Base-by-base conservation (phyloP, 2,329 filamentous ascomycete species). In the Esteya vermicola region DNA sequence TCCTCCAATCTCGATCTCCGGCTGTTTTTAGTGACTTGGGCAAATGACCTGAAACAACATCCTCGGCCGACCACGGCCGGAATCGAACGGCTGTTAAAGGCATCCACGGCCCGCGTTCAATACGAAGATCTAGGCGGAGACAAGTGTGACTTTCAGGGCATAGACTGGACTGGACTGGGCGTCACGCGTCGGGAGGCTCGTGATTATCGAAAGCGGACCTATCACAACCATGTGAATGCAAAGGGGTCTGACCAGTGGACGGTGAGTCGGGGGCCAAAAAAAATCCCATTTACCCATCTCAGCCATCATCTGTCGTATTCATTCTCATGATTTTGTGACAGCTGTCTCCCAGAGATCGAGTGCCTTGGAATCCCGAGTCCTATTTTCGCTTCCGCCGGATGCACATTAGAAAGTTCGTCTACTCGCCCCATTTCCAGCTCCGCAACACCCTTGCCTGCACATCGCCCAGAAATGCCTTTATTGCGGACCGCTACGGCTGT, bases 341-440 rank as follows among this genome's bases (percentile, higher is more conserved):
- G 31, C n/a, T 31, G 21, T 44, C 27, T 41, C 45, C 14, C 41
- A 50, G 33, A 43, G 55, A 62, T 40, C 47, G 48, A 12, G 46
- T 49, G 23, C 51, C 70, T 6, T 58, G 59, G 0, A 54, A 57
- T 12, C 55, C 49, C 1, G 63, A 68, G 16, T 68, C 57, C 47
- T 78, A 68, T 51, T 78, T 78, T 50, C 63, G 65, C 38, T 81
- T 78, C 51, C 64, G 63, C 31, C 63, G 60, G 30, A 75, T 76
- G 64, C 62, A 70, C 44, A 60, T 78, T 32, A 62, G 65, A 34
- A 61, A 60, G 18, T 61, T 74, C 38, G 60, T 75, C 20, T 61
- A 66, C 44, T 55, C 80, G 16, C 61, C 72, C n/a, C 77, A 81
- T 55, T 81, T 80, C 45, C 77, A 81, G 51, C 60, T 81, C 12